Conservation (phyloP, 176 grass and related monocot species). For the Hordeum marinum region DNA sequence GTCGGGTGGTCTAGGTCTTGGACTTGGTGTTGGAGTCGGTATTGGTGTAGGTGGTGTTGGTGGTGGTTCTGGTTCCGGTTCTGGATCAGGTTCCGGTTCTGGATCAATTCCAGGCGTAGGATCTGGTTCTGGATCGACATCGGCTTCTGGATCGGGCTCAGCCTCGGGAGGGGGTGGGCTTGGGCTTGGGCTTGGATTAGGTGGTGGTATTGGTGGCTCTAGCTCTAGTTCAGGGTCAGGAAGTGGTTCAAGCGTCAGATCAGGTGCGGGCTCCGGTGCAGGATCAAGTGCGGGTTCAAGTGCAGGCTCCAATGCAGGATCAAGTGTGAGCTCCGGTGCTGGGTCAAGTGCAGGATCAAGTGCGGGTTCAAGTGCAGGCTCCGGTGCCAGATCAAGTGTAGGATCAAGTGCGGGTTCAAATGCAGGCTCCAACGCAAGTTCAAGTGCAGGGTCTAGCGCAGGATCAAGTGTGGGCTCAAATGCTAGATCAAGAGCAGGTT, state of each 20-base stretch:
- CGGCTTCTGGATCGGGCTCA: constrained; percentile 9
- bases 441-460: background rate
- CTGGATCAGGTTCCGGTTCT: constrained; percentile 12
- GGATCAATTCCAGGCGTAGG: background rate
- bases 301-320: background rate
- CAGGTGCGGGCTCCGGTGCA: background rate
- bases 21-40: constrained; percentile 41
- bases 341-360: background rate
- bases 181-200: background rate
- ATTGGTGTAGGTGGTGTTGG: constrained; percentile 36
- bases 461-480: background rate
- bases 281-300: background rate
- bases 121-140: constrained; percentile 14
- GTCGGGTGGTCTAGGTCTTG: constrained; percentile 37
- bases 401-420: background rate
- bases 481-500: background rate
- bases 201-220: background rate
- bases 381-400: background rate
- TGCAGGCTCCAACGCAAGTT: background rate
- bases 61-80: background rate
- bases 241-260: background rate
- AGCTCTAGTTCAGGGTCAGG: background rate
- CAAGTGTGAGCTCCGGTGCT: background rate
- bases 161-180: background rate
- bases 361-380: background rate